phyloP scores from a whole-genome alignment of 129 eudicot genomes.

The Artemisia argyi region DNA sequence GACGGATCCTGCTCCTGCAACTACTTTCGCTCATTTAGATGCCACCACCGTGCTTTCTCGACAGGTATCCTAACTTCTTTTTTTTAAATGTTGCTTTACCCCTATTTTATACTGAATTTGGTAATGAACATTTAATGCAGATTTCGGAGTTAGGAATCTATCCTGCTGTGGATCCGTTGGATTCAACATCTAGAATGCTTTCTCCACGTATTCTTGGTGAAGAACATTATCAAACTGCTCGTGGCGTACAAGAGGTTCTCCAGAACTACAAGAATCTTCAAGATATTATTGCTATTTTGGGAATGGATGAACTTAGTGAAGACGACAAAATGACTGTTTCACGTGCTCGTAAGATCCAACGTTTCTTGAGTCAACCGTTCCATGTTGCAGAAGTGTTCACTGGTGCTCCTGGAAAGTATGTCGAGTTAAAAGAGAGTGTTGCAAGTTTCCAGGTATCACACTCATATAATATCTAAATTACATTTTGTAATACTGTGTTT shows the following conservation, averaged over 20 bases:
- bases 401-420: constrained; percentile 96
- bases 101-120: neutral
- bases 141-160: constrained; percentile 97
- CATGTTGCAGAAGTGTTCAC: constrained; percentile 99
- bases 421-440: constrained; percentile 89
- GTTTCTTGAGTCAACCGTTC: constrained; percentile 98
- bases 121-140: constrained; percentile 31
- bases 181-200: constrained; percentile 97
- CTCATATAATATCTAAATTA: too few relatives aligned
- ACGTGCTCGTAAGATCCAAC: constrained; percentile 96
- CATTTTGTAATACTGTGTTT: neutral
- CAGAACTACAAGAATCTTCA: constrained; percentile 98
- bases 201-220: constrained; percentile 93
- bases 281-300: constrained; percentile 94
- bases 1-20: constrained; percentile 99
- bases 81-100: neutral
- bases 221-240: constrained; percentile 87
- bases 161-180: constrained; percentile 98
- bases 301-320: constrained; percentile 99
- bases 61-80: constrained; percentile 39
- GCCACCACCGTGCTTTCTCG: constrained; percentile 99
- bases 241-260: constrained; percentile 94
- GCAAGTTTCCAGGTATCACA: constrained; percentile 83
- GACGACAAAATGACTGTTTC: constrained; percentile 95
- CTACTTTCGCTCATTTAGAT: constrained; percentile 99